Conservation (phyloP, 2,329 filamentous ascomycete genomes). For the Cladorrhinum sp. region DNA sequence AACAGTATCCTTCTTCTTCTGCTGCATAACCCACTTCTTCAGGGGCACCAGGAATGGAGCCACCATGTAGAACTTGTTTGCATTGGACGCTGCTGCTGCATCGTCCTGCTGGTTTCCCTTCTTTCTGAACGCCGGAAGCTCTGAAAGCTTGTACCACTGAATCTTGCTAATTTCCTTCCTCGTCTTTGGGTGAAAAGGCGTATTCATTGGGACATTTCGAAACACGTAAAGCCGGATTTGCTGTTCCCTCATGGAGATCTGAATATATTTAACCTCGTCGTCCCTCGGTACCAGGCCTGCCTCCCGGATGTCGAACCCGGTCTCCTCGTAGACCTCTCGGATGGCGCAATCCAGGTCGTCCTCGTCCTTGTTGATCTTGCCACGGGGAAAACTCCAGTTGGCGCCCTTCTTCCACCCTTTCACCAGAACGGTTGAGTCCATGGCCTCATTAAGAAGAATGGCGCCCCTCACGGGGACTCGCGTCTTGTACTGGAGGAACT, state of each 20-base stretch:
- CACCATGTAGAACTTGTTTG: constrained; percentile 97
- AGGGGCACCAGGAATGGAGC: constrained; percentile 83
- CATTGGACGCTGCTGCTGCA: constrained; percentile 56
- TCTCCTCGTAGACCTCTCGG: constrained; percentile 94
- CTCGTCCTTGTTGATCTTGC: constrained; percentile 98
- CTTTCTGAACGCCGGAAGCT: constrained; percentile 78
- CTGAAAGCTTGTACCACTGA: constrained; percentile 86
- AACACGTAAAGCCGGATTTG: constrained; percentile 93
- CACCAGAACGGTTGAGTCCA: constrained; percentile 91
- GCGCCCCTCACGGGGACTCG: constrained; percentile 90
- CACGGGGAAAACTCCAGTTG: constrained; percentile 93
- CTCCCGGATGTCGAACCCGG: constrained; percentile 75
- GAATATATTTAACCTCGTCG: constrained; percentile 75
- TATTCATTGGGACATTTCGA: constrained; percentile 81
- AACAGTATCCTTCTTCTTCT: constrained; percentile 68
- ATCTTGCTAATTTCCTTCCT: constrained; percentile 98
- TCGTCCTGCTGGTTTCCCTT: constrained; percentile 58
- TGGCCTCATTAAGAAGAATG: constrained; percentile 87
- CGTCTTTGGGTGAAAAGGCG: constrained; percentile 82
- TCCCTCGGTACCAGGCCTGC: constrained; percentile 74
- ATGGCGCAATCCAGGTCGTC: constrained; percentile 90
- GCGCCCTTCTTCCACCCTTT: constrained; percentile 98
- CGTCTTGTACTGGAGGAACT: constrained; percentile 93
- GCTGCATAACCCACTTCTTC: constrained; percentile 86
- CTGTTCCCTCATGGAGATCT: constrained; percentile 87